Base-by-base conservation (phyloP, 805 yeast genomes). In the Nakazawaea peltata region DNA sequence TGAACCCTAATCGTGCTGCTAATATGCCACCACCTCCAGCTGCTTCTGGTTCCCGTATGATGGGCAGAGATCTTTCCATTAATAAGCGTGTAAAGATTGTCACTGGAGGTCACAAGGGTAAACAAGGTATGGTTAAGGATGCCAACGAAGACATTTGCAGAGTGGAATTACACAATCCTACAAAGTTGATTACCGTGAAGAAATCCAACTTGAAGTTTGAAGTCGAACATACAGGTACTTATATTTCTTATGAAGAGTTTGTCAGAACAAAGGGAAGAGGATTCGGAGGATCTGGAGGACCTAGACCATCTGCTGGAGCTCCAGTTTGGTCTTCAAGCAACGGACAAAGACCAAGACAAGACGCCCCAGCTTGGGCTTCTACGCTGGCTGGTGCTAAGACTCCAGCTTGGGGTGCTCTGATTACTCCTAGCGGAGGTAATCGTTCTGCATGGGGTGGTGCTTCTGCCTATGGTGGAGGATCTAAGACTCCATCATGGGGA, bases 61-160 rank as follows among this genome's bases (percentile, higher is more conserved):
- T 78, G 36, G 95, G 95, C 7, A 75, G 95, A 45, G 95, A 86
- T 55, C 73, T 74, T 32, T 75, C 94, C 19, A 51, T 92, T 25
- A 82, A 85, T 46, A 86, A 85, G 51, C 81, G 81, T 40, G 96
- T 92, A 16, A 75, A 86, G 44, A 82, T 92, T 32, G 74, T 84
- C 26, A 78, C 82, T 50, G 86, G 96, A n/a, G 92, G 94, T 32
- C 86, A 90, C 57, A 92, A 92, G 61, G 97, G 98, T 30, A 76
- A 86, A 46, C 78, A 81, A 63, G 98, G 98, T 54, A 82, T 85
- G 44, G 85, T 92, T 28, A 81, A 83, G 46, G 97, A 92, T 53
- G 86, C 95, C 8, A 92, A 86, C 48, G 98, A 94, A 43, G 81
- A 81, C 11, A 74, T 71, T 46, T 97, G 97, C 1, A 74, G 97